phyloP scores from a whole-genome alignment of 257 asterid species.

The Nemophila menziesii region DNA sequence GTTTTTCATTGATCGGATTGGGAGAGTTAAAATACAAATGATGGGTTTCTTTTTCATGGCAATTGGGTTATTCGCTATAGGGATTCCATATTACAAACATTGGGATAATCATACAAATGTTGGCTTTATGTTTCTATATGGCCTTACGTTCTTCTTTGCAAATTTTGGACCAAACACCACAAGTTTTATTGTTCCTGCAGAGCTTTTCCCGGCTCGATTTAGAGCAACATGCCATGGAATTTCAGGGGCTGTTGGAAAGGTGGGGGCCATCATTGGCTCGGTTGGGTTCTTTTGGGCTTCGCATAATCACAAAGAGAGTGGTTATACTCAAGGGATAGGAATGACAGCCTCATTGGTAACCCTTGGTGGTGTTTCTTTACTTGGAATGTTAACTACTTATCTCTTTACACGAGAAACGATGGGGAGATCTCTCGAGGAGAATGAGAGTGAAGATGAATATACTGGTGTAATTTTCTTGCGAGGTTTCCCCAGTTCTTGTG shows the following conservation, averaged over 20 bases:
- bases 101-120: slow-evolving; percentile 14
- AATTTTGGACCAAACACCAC: slow-evolving; percentile 58
- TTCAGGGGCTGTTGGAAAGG: slow-evolving; percentile 36
- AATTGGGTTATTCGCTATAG: slow-evolving; percentile 24
- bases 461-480: slow-evolving; percentile 10
- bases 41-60: slow-evolving; percentile 47
- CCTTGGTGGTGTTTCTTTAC: slow-evolving; percentile 32
- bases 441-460: slow-evolving; percentile 23
- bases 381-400: slow-evolving; percentile 24
- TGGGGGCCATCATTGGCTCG: slow-evolving; percentile 36
- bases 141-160: slow-evolving; percentile 38
- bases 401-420: slow-evolving; percentile 33
- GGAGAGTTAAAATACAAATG: slow-evolving; percentile 40
- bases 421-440: slow-evolving; percentile 48
- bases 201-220: slow-evolving; percentile 53
- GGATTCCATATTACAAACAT: slow-evolving; percentile 24
- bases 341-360: slow-evolving; percentile 29
- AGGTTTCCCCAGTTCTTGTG: neutral
- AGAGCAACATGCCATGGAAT: slow-evolving; percentile 45
- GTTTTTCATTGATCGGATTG: slow-evolving; percentile 40
- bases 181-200: slow-evolving; percentile 45
- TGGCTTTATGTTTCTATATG: slow-evolving; percentile 33
- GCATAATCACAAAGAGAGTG: slow-evolving; percentile 3
- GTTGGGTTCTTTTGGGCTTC: slow-evolving; percentile 38
- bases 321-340: slow-evolving; percentile 15